Evolutionary conservation across 352 stramenopile genomes (phyloP).

Genomic region (Phytophthora aleatoria): DNA sequence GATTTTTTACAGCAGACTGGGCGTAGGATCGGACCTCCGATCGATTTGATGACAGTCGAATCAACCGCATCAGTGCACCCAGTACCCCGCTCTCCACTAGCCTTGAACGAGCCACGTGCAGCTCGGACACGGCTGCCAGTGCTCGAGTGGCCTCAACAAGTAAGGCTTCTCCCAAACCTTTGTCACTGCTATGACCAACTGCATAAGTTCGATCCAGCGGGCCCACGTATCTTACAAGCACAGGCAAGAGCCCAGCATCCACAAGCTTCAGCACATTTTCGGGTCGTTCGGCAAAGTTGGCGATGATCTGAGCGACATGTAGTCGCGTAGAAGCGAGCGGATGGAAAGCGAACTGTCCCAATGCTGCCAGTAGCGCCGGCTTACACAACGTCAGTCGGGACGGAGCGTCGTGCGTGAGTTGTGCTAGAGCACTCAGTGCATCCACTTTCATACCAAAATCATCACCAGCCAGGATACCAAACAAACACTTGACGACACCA

Average conservation of each 20-base stretch:
- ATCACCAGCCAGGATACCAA: conserved; percentile 69
- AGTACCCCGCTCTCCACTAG: conserved; percentile 69
- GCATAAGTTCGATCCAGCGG: conserved; percentile 35
- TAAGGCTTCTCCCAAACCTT: conserved; percentile 40
- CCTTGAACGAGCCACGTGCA: conserved; percentile 59
- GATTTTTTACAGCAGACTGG: conserved; percentile 53
- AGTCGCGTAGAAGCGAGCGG: conserved; percentile 57
- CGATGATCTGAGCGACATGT: conserved; percentile 74
- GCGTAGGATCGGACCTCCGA: conserved; percentile 47
- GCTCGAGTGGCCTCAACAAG: conserved; percentile 61
- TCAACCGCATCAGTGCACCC: conserved; percentile 59
- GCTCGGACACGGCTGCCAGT: conserved; percentile 62
- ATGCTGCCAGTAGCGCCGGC: conserved; percentile 52
- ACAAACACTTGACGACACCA: conserved; percentile 76
- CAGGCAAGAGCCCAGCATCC: conserved; percentile 61
- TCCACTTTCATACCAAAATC: conserved; percentile 78
- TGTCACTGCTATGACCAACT: conserved; percentile 25
- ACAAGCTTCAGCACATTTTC: conserved; percentile 80
- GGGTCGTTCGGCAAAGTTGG: conserved; percentile 73
- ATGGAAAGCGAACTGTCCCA: conserved; percentile 73
- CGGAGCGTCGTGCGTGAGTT: conserved; percentile 65
- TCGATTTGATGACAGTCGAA: conserved; percentile 48
- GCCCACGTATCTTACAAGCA: conserved; percentile 77
- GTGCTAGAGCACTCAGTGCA: conserved; percentile 63
- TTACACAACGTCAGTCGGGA: conserved; percentile 78